Evolutionary conservation across 768 basidiomycete genomes (phyloP).

Genomic region (Phylloporus scabripes): DNA sequence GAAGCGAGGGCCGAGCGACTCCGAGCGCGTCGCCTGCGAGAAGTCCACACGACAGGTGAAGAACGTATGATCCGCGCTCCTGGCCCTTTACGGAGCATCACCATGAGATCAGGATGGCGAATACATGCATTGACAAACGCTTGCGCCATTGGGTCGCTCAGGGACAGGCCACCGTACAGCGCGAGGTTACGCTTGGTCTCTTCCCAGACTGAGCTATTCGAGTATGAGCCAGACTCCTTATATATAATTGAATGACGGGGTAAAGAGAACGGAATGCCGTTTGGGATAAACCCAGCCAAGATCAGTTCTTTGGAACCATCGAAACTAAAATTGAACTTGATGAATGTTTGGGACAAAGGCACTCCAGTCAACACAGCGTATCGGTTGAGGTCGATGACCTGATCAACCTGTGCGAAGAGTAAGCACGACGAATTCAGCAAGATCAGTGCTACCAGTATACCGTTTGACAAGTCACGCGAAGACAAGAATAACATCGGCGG

Average conservation of each 20-base stretch:
- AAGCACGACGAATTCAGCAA: background rate
- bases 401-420: conserved; percentile 22
- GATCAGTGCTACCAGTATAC: conserved; percentile 9
- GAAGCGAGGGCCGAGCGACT: conserved; percentile 23
- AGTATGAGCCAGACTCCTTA: conserved; percentile 7
- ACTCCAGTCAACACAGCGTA: conserved; percentile 19
- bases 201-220: conserved; percentile 22
- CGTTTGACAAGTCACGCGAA: conserved; percentile 29
- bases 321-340: conserved; percentile 21
- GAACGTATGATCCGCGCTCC: conserved; percentile 26
- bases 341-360: conserved; percentile 12
- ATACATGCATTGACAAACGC: conserved; percentile 29
- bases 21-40: conserved; percentile 23
- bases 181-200: conserved; percentile 26
- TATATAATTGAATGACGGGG: conserved; percentile 23
- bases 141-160: conserved; percentile 26
- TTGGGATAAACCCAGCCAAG: conserved; percentile 29
- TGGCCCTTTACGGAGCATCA: conserved; percentile 28
- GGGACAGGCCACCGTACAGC: conserved; percentile 24
- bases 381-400: conserved; percentile 28
- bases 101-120: conserved; percentile 29
- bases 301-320: conserved; percentile 24
- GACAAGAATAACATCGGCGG: conserved; percentile 29
- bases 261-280: conserved; percentile 17
- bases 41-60: conserved; percentile 22